Base-by-base conservation (phyloP, 2,329 filamentous ascomycete species). In the Clarireedia paspali region DNA sequence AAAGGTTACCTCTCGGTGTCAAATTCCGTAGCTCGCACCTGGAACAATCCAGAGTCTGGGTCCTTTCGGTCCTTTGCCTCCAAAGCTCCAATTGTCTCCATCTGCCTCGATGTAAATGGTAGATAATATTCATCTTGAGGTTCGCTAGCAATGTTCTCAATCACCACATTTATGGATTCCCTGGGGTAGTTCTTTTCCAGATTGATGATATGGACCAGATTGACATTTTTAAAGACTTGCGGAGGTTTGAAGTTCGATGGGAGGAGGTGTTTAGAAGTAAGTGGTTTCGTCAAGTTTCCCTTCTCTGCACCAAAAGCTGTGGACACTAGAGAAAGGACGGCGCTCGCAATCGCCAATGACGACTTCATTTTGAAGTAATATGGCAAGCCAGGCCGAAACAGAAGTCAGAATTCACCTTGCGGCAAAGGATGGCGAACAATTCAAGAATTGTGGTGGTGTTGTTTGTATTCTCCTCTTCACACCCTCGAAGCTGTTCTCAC, bases 51-150 rank as follows among this genome's bases (percentile, higher is more conserved):
- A 63, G 82, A 78, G 53, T 78, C 79, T 38, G 81, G 72, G 62
- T 91, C 82, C 73, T 96, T 96, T 78, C 91, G 94, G 72, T 97
- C 90, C 76, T 87, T 89, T 53, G 91, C 94, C 74, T 97, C 91
- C 57, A 99, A 75, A 40, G 87, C 90, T 62, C 92, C 94, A 60
- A 97, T 76, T 62, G 82, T 85, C 61, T 83, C 80, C 66, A 96
- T 82, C 72, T 89, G 78, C 60, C 85, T 81, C 57, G 85, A 77
- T 56, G 89, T 86, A 70, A 99, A 95, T 3, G 91, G 89, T 53
- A 99, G 68, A 72, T 87, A 97, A 79, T 99, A 99, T 72, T 95
- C 87, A 70, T 84, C 82, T 70, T 97, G 91, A 17, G 91, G 81
- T 63, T 85, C 76, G 59, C 81, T 79, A 67, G 87, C 89, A 63